Percentiles rank a stretch among this genome's conserved stretches.
These are phyloP conservation scores for Syzygium syzygioides DNA, from an alignment of 441 rosid species.

Conservation along the genomic window DNA sequence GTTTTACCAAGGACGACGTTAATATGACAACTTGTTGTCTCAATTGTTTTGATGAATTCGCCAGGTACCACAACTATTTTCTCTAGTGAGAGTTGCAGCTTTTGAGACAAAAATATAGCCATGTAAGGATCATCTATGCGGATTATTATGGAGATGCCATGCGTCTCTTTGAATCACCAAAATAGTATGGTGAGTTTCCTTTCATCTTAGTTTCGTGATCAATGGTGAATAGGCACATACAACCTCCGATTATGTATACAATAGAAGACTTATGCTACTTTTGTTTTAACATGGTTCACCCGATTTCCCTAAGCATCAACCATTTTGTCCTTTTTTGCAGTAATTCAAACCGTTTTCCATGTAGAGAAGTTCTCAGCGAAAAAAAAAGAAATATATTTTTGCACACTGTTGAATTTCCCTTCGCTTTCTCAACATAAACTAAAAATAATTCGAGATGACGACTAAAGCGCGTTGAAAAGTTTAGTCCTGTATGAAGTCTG, in stretches of 20 bases:
- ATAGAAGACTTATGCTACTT: not conserved
- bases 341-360: not conserved
- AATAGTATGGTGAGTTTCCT: constrained; percentile 34
- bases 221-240: not conserved
- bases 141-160: constrained; percentile 59
- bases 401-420: not conserved
- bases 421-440: not conserved
- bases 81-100: constrained; percentile 29
- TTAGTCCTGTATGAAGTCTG: no score
- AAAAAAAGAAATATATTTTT: no score
- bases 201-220: not conserved
- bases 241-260: not conserved
- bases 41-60: not conserved
- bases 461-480: no score
- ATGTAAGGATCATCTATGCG: constrained; percentile 53
- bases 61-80: constrained; percentile 11
- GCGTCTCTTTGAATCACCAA: constrained; percentile 39
- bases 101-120: constrained; percentile 21
- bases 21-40: constrained; percentile 22
- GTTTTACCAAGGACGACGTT: constrained; percentile 22
- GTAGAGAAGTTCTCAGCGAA: not conserved
- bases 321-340: not conserved
- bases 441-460: not conserved
- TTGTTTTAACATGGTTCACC: not conserved
- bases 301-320: not conserved